Conservation (phyloP, 495 filamentous ascomycete species). For the Aspergillus leporis region DNA sequence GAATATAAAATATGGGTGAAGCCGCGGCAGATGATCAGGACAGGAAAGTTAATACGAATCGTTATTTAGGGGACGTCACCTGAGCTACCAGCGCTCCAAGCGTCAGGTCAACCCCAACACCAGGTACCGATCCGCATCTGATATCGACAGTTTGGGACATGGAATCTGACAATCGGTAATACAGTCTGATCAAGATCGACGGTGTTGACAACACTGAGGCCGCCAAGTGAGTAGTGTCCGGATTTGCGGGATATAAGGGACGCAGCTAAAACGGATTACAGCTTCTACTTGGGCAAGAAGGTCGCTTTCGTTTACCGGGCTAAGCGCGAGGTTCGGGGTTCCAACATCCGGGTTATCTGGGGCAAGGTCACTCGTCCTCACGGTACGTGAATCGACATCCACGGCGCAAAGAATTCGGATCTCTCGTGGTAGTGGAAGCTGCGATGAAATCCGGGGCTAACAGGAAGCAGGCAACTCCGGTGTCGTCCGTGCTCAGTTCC, state of each 20-base stretch:
- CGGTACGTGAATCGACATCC: slow-evolving; percentile 57
- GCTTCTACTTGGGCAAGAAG: slow-evolving; percentile 93
- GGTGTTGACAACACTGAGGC: slow-evolving; percentile 85
- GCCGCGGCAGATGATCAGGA: slow-evolving; percentile 21
- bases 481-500: slow-evolving; percentile 94
- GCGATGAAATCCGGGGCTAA: slow-evolving; percentile 4
- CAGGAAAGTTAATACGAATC: slow-evolving; percentile 38
- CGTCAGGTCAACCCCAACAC: slow-evolving; percentile 82
- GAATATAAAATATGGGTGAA: slow-evolving; percentile 16
- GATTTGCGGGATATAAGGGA: slow-evolving; percentile 7
- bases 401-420: background rate
- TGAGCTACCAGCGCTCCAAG: slow-evolving; percentile 91
- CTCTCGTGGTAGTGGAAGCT: background rate
- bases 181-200: slow-evolving; percentile 89
- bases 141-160: slow-evolving; percentile 16
- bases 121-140: slow-evolving; percentile 40
- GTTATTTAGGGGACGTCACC: slow-evolving; percentile 76
- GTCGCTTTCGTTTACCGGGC: slow-evolving; percentile 96
- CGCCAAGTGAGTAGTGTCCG: slow-evolving; percentile 65
- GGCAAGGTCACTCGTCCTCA: slow-evolving; percentile 95
- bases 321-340: slow-evolving; percentile 86
- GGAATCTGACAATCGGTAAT: slow-evolving; percentile 32
- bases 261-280: slow-evolving; percentile 36
- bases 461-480: slow-evolving; percentile 79
- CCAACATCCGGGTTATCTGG: slow-evolving; percentile 99